Evolutionary conservation across 163 green algal species (phyloP), one percentile per base, ranked within the genome.

Genomic region (Scenedesmus sp.): DNA sequence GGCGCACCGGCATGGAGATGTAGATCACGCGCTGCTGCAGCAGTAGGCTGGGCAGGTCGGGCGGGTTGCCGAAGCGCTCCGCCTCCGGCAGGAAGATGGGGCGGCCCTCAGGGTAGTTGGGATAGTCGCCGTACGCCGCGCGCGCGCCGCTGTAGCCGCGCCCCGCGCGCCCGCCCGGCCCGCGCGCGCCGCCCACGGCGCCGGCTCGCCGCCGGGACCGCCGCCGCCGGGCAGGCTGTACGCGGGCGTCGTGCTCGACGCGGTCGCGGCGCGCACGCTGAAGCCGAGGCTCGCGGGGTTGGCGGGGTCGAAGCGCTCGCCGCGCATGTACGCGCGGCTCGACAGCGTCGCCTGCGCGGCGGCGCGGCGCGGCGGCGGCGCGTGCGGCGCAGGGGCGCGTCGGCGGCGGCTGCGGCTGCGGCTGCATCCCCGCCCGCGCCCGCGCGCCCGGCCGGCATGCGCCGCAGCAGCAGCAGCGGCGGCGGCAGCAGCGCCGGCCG

Each of bases 11-110:
- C 87, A 91, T 91, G 63, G 83, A 88, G 53, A 86, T 89, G 67
- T 91, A 91, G 31, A 91, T 91, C 7, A 91, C 81, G 3, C 87
- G 74, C 80, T 91, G 84, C 77, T 89, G 85, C 64, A 91, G 78
- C 62, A 91, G 75, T n/a, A 91, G 63, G 0, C 83, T 89, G 6
- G 87, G 87, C 26, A 91, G 75, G 62, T 91, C 87, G 14, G 87
- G 87, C 0, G 87, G 83, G 75, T 87, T 87, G 33, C 87, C 87
- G 36, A 86, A 91, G 47, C 87, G 80, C 66, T 89, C 87, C 5
- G 87, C 80, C 81, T 91, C 87, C n/a, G 87, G 87, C 60, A 88
- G 44, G 75, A 90, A 91, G 34, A 91, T 83, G 0, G 87, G 85
- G 36, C 87, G 63, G 24, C 87, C 87, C 66, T 91, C 87, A 5